A percentile compares a stretch with the other conserved stretches of the same genome.
Evolutionary conservation across 2,329 filamentous ascomycete genomes (phyloP).

Genomic region (Nemania sp.): DNA sequence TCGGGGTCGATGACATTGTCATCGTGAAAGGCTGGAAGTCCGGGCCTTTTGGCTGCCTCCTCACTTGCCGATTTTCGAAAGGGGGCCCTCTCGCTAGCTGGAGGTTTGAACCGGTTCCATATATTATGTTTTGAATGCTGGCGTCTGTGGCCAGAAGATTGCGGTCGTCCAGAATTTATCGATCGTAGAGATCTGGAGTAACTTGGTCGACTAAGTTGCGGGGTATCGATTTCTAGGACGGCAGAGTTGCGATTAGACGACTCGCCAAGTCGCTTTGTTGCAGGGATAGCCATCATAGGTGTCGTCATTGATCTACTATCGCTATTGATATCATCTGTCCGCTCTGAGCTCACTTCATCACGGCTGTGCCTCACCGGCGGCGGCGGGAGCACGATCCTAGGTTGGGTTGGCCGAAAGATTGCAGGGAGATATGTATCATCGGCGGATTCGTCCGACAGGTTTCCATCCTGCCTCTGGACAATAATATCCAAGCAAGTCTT

Average conservation of each 20-base stretch:
- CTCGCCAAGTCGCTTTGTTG: slow-evolving; percentile 74
- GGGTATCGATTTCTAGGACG: slow-evolving; percentile 88
- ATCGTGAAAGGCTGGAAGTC: slow-evolving; percentile 92
- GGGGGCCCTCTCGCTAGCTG: slow-evolving; percentile 83
- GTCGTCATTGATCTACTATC: slow-evolving; percentile 68
- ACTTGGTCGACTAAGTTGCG: slow-evolving; percentile 87
- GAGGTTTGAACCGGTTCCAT: slow-evolving; percentile 78
- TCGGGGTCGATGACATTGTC: slow-evolving; percentile 99
- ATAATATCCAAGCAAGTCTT: slow-evolving; percentile 94
- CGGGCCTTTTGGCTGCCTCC: slow-evolving; percentile 72
- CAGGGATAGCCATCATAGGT: slow-evolving; percentile 78
- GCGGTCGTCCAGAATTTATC: slow-evolving; percentile 73
- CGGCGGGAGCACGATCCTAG: slow-evolving; percentile 55
- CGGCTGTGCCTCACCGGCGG: slow-evolving; percentile 55
- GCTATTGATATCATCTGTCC: slow-evolving; percentile 59
- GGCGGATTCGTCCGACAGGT: slow-evolving; percentile 86
- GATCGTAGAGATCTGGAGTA: slow-evolving; percentile 92
- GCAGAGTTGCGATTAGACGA: slow-evolving; percentile 87
- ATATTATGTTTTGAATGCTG: slow-evolving; percentile 90
- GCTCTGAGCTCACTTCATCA: slow-evolving; percentile 57
- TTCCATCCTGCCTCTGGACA: slow-evolving; percentile 88
- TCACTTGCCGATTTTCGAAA: slow-evolving; percentile 81
- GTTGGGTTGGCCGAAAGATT: slow-evolving; percentile 68
- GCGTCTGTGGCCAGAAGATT: slow-evolving; percentile 83
- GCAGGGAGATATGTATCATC: slow-evolving; percentile 76